phyloP scores from a whole-genome alignment of 2,329 filamentous ascomycete species.

The Hypocreales sp. region DNA sequence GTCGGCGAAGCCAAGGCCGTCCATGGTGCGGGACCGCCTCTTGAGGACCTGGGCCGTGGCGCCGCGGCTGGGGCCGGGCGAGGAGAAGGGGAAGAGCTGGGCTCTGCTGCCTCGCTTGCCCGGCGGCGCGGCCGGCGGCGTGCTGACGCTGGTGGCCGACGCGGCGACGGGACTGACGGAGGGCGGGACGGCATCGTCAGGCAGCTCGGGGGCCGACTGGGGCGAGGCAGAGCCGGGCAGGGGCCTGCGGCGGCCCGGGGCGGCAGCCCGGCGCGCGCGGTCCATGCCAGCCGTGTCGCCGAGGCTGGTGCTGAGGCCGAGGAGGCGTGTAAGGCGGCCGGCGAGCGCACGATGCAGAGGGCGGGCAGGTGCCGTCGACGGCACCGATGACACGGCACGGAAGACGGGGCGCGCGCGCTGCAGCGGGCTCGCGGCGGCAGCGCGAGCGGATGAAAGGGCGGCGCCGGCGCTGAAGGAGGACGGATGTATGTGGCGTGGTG shows the following conservation, averaged over 20 bases:
- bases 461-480: no score
- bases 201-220: constrained; percentile 15
- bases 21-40: constrained; percentile 28
- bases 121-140: constrained; percentile 14
- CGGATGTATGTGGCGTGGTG: no score
- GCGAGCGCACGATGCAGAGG: no score
- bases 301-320: no score
- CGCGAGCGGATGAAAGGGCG: no score
- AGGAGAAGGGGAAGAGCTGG: constrained; percentile 20
- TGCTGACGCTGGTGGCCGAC: constrained; percentile 11
- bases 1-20: constrained; percentile 17
- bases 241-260: constrained; percentile 16
- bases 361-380: no score
- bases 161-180: constrained; percentile 16
- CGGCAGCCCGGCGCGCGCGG: constrained; percentile 19
- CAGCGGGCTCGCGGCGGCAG: no score
- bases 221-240: constrained; percentile 17
- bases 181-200: constrained; percentile 11
- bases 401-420: no score
- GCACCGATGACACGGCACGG: no score
- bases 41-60: constrained; percentile 17
- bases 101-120: constrained; percentile 18
- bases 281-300: no score
- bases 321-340: constrained; percentile 13
- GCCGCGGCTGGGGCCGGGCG: constrained; percentile 14